Evolutionary conservation across 2,329 filamentous ascomycete genomes (phyloP), one percentile per base, ranked within the genome.

Genomic region (Aspergillus sp.): DNA sequence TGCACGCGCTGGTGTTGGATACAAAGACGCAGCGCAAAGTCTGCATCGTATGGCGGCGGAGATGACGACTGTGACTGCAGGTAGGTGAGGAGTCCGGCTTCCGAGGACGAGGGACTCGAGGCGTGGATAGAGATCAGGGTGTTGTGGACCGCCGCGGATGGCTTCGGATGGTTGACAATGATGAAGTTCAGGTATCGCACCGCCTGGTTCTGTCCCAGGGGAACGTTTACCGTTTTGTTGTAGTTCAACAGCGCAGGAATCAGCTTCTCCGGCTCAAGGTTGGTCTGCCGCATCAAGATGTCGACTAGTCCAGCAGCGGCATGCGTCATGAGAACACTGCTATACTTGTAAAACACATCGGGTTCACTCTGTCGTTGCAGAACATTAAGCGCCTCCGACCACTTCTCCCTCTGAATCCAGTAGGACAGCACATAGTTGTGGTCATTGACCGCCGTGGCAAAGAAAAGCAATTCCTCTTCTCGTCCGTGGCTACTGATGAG

Each of bases 41-140:
- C 95, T 2, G 92, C 91, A 73, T 99, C 95, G 74, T 96, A 99
- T 49, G 87, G 86, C 49, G 92, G 92, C 54, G 88, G 86, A 25
- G 91, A 90, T 70, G 95, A 90, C 54, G 91, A 91, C 77, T 99
- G 94, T 0, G 90, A 89, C 76, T 97, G 90, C 6, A 99, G 87
- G 72, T 99, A 99, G 6, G 89, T 86, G 42, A 98, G 84, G 1
- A 99, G 84, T 0, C 90, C 90, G 0, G 90, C 88, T 78, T 99
- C 95, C 59, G 96, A 92, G 58, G 86, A 84, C 2, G 91, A 92
- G 2, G 89, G 82, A 67, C 95, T 89, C 0, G 93, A 92, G 3
- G 95, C 95, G 73, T 97, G 96, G 54, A 99, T 94, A 8, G 94
- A 96, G 52, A 99, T 91, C 5, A 99, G 85, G 0, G 95, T 98